Evolutionary conservation across 2,329 filamentous ascomycete genomes (phyloP), one percentile per base, ranked within the genome.

Genomic region (Hypoxylon sp.): DNA sequence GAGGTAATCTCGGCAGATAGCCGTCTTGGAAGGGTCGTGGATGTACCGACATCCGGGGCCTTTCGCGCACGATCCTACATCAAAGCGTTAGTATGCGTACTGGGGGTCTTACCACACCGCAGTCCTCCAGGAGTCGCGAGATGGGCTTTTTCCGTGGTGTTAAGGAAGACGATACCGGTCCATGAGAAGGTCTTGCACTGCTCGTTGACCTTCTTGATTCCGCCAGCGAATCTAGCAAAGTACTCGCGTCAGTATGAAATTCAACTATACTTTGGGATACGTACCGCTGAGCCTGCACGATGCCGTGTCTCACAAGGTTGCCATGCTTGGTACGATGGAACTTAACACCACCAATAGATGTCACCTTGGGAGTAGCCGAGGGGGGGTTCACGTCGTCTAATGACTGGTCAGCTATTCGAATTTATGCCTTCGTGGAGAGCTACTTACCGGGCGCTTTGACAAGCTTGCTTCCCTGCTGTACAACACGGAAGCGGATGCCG

Each of bases 291-390:
- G 90, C 90, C 78, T 91, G 90, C 66, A 95, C 87, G 62, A 94
- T 85, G 70, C 92, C 90, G 75, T 92, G 87, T 61, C 93, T 91
- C 76, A 95, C 91, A 27, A 97, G 87, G 74, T 97, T 97, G 69
- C 94, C 94, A 74, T 91, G 92, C 79, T 95, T 97, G 80, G 93
- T 97, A 72, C 94, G 89, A 75, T 93, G 87, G 78, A 97, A 97
- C 71, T 88, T 90, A 75, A 97, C 92, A 46, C 93, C 93, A 58
- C 91, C 92, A 68, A 97, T 84, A 5, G 84, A 82, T 44, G 91
- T 86, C 70, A 86, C 88, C 80, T 94, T 96, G 0, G 94, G 94
- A 1, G 94, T 97, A 53, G 86, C 84, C 59, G 87, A 89, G 60
- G 88, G 85, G 40, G 86, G 83, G 75, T 90, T 88, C 51, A 84